A percentile compares a stretch with the other conserved stretches of the same genome.
These are phyloP conservation scores for Hypericum androsaemum DNA, from an alignment of 345 rosid genomes.

Conservation along the genomic window DNA sequence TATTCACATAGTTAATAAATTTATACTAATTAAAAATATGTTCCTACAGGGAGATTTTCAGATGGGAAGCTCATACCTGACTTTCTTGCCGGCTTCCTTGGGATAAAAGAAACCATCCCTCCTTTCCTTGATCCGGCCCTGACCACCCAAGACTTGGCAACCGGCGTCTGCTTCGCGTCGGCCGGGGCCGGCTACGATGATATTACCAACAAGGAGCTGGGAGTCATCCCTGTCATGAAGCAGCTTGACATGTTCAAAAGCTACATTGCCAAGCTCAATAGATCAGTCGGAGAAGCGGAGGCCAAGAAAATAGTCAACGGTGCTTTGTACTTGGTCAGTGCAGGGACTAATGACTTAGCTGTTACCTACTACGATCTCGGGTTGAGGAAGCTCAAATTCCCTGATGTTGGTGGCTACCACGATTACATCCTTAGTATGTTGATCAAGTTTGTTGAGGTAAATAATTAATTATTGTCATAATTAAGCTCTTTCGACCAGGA, in stretches of 20 bases:
- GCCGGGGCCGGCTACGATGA: constrained; percentile 16
- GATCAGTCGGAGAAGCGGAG: no score
- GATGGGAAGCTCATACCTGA: constrained; percentile 19
- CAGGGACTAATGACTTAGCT: no score
- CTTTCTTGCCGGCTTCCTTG: constrained; percentile 8
- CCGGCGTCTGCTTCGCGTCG: constrained; percentile 23
- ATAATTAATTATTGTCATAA: background rate
- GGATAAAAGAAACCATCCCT: constrained; percentile 16
- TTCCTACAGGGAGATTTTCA: constrained; percentile 17
- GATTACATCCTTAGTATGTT: background rate
- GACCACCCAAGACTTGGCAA: constrained; percentile 13
- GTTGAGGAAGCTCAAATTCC: background rate
- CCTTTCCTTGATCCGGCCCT: constrained; percentile 17
- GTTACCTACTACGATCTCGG: no score
- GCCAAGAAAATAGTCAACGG: no score
- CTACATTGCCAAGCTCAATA: no score
- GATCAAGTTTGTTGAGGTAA: background rate
- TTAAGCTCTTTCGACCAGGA: no score
- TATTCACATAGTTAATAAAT: no score
- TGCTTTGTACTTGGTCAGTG: no score
- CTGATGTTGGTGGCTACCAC: background rate
- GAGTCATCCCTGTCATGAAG: constrained; percentile 7
- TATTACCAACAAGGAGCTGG: no score
- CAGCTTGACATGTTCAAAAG: background rate
- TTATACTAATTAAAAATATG: no score